phyloP scores from a whole-genome alignment of 352 stramenopile species.

The Phytophthora fragariae region DNA sequence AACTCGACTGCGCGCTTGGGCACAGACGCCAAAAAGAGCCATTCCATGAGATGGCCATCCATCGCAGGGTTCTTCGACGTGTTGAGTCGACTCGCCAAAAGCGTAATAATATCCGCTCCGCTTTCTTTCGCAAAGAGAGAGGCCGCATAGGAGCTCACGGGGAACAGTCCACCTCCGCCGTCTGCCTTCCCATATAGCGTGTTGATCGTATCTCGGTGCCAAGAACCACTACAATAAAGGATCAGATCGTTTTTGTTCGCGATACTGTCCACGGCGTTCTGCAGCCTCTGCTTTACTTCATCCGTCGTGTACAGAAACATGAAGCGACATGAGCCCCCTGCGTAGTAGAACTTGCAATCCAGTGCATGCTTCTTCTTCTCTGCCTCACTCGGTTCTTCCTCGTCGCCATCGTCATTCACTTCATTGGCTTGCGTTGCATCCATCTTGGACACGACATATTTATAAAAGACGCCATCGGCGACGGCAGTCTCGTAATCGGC shows the following conservation, averaged over 20 bases:
- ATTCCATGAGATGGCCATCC: slow-evolving; percentile 17
- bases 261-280: background rate
- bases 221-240: slow-evolving; percentile 2
- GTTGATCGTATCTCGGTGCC: slow-evolving; percentile 10
- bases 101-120: background rate
- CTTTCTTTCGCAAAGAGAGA: slow-evolving; percentile 6
- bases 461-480: slow-evolving; percentile 6
- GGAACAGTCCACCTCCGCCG: background rate
- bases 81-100: slow-evolving; percentile 6
- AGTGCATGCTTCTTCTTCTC: slow-evolving; percentile 20
- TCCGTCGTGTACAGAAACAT: slow-evolving; percentile 29
- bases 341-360: slow-evolving; percentile 39
- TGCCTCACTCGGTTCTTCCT: background rate
- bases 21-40: slow-evolving; percentile 16
- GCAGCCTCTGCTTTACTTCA: background rate
- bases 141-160: slow-evolving; percentile 9
- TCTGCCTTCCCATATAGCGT: slow-evolving; percentile 9
- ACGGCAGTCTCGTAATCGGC: slow-evolving; percentile 18
- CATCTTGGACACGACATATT: slow-evolving; percentile 5
- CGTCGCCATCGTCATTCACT: slow-evolving; percentile 13
- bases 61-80: background rate
- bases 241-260: background rate
- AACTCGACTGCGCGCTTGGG: background rate
- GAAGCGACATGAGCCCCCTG: slow-evolving; percentile 33
- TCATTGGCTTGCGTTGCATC: slow-evolving; percentile 14